These are phyloP conservation scores for Cymbopogon citratus DNA, from an alignment of 176 grass and related monocot species.

Conservation along the genomic window DNA sequence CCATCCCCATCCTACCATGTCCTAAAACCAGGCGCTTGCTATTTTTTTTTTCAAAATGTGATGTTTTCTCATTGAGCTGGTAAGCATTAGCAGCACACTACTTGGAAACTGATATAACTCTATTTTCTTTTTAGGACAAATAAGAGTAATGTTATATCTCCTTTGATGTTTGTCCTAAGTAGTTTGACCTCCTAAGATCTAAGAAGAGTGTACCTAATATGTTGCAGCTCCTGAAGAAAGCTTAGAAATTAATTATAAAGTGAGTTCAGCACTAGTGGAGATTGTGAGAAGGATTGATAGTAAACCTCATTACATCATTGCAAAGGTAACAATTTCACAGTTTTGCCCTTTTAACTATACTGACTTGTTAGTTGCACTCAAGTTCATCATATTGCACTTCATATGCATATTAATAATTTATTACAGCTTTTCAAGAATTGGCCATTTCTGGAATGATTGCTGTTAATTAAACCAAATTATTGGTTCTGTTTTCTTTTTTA, in stretches of 20 bases:
- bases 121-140: constrained; percentile 15
- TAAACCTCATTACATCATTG: constrained; percentile 80
- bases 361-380: not conserved
- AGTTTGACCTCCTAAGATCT: constrained; percentile 24
- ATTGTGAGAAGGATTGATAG: constrained; percentile 66
- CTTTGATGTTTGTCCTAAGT: constrained; percentile 14
- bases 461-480: not conserved
- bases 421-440: not conserved
- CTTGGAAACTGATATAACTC: not conserved
- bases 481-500: not conserved
- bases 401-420: not conserved
- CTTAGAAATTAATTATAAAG: constrained; percentile 95
- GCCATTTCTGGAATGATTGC: not conserved
- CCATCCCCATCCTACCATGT: not conserved
- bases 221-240: constrained; percentile 87
- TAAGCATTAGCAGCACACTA: not conserved
- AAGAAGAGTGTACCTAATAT: constrained; percentile 2
- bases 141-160: not conserved
- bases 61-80: constrained; percentile 3
- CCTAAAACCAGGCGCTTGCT: not conserved
- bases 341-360: not conserved
- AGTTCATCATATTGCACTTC: not conserved
- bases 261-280: constrained; percentile 83
- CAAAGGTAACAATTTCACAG: constrained; percentile 61
- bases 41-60: not conserved